A percentile compares a stretch with the other conserved stretches of the same genome.
Conservation (phyloP, 2,329 filamentous ascomycete species). For the Fusarium caatingaense region DNA sequence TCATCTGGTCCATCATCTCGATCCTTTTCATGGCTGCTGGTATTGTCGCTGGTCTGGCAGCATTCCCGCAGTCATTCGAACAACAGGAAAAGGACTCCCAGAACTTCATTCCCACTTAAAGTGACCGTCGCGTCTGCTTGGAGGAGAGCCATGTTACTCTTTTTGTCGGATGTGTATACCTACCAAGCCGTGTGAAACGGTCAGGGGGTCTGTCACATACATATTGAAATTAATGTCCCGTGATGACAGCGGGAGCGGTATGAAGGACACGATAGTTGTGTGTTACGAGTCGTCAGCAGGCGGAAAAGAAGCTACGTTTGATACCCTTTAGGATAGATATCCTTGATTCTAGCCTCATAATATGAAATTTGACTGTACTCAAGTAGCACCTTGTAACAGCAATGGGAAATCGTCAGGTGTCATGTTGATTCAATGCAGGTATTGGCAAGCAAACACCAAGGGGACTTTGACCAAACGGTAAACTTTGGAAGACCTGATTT, state of each 20-base stretch:
- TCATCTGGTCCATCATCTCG: conserved; percentile 81
- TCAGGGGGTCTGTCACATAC: not conserved
- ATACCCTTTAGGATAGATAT: conserved; percentile 34
- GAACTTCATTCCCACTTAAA: conserved; percentile 67
- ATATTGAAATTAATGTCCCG: conserved; percentile 7
- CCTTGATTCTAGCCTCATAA: not conserved
- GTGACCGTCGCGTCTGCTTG: not conserved
- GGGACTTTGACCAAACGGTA: not conserved
- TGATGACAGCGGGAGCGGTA: conserved; percentile 35
- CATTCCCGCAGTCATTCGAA: conserved; percentile 76
- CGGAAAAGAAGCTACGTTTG: conserved; percentile 24
- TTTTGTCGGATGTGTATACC: not conserved
- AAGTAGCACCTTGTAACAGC: not conserved
- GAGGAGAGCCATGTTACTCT: not conserved
- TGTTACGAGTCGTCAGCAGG: not conserved
- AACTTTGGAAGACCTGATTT: not conserved
- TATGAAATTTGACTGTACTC: not conserved
- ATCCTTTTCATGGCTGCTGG: conserved; percentile 76
- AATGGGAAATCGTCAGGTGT: not conserved
- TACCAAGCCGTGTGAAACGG: not conserved
- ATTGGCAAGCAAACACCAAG: not conserved
- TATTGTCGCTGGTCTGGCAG: conserved; percentile 81
- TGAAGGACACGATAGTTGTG: not conserved
- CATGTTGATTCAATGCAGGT: not conserved
- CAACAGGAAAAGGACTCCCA: conserved; percentile 77